Evolutionary conservation across 2,329 filamentous ascomycete species (phyloP).

Genomic region (Penicillium expansum): DNA sequence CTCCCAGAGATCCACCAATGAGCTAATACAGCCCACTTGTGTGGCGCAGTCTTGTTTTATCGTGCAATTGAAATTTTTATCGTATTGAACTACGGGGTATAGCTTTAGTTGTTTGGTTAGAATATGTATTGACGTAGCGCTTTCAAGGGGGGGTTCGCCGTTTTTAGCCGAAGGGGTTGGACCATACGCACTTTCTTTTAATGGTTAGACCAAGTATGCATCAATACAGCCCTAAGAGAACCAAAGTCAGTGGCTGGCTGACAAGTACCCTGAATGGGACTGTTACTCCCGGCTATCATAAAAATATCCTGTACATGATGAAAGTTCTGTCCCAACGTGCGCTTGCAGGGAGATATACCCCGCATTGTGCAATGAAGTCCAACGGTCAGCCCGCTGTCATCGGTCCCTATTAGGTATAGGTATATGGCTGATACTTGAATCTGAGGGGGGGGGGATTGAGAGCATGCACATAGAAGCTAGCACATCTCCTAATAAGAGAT

Average conservation of each 20-base stretch:
- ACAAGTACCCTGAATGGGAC: not conserved
- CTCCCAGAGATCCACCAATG: constrained; percentile 13
- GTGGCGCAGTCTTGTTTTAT: constrained; percentile 20
- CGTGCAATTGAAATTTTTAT: not conserved
- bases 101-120: not conserved
- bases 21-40: constrained; percentile 18
- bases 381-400: constrained; percentile 11
- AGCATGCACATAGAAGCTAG: not conserved
- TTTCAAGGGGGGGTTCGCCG: not conserved
- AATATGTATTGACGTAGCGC: not conserved
- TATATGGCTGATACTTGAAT: not conserved
- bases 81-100: constrained; percentile 1
- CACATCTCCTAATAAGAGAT: not conserved
- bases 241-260: not conserved
- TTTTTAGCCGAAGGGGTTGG: not conserved
- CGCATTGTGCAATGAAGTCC: constrained; percentile 9
- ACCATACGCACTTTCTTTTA: not conserved
- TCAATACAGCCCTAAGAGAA: not conserved
- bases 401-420: constrained; percentile 1
- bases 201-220: not conserved
- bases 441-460: not conserved
- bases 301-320: not conserved
- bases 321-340: not conserved
- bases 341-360: constrained; percentile 10
- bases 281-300: not conserved